phyloP scores from a whole-genome alignment of 2,329 filamentous ascomycete species.

The Botrytis porri region DNA sequence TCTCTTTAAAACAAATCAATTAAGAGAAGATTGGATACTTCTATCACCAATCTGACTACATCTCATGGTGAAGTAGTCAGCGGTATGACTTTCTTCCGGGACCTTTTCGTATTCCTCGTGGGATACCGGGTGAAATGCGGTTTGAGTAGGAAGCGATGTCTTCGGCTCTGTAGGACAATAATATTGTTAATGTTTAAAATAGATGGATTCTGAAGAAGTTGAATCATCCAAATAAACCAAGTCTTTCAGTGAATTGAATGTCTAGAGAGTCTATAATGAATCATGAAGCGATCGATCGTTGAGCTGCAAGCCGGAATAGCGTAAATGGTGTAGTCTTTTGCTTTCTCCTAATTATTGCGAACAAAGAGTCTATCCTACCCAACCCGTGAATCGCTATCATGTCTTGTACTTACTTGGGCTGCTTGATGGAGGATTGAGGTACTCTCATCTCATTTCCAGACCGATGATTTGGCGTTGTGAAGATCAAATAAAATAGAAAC shows the following conservation, averaged over 20 bases:
- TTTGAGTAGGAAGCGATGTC: not conserved
- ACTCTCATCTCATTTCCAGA: not conserved
- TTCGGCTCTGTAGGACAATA: too few relatives aligned
- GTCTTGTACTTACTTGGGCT: not conserved
- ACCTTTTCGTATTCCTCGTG: slow-evolving; percentile 3
- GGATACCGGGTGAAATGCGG: not conserved
- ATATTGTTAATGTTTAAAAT: not conserved
- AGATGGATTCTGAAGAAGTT: not conserved
- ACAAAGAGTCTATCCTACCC: not conserved
- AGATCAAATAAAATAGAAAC: too few relatives aligned
- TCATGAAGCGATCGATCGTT: not conserved
- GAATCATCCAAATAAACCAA: too few relatives aligned
- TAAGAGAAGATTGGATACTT: rapidly evolving
- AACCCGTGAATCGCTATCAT: not conserved
- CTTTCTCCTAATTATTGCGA: rapidly evolving
- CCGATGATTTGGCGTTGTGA: not conserved
- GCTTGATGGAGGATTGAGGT: not conserved
- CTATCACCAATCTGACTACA: not conserved
- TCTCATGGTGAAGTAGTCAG: not conserved
- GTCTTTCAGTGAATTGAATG: not conserved
- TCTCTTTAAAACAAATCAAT: not conserved
- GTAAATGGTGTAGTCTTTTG: not conserved
- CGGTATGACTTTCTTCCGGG: not conserved
- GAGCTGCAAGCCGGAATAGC: rapidly evolving
- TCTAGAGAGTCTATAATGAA: not conserved